Base-by-base conservation (phyloP, 495 filamentous ascomycete species). In the Penicillium soppii region DNA sequence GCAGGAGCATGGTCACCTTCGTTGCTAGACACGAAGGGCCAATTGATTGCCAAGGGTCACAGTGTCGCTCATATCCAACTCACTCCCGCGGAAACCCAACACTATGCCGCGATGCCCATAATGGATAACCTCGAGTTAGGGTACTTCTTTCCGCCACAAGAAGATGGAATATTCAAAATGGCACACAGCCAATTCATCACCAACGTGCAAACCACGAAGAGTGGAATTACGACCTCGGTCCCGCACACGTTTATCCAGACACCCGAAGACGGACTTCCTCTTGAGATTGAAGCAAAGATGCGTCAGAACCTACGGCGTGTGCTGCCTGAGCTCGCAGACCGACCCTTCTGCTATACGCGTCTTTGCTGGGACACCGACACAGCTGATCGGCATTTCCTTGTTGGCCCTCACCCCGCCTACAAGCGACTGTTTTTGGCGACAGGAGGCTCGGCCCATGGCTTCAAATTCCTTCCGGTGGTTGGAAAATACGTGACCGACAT, bases 401-500 rank as follows among this genome's bases (percentile, higher is more conserved):
- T 85, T 35, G 68, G 68, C 3, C 59, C 64, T 9, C 81, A 84
- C 50, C 70, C 65, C 1, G 49, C 50, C 39, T 13, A 52, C 68
- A 25, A 62, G 53, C 15, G 73, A 27, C 63, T 82, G 15, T 78
- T 71, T 47, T 44, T 82, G 6, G 77, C 76, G 0, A 70, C 72
- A 3, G 73, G 72, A 5, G 77, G 77, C 0, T 72, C 71, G 5
- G 75, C 70, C 12, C 77, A 77, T 56, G 70, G 67, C 38, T 84
- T 76, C 63, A 84, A 84, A 57, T 84, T 84, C 60, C 65, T 84
- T 22, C 81, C 82, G 0, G 74, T 73, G 6, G 65, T 84, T 49
- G 82, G 82, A 5, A 69, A 76, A 29, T 82, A 84, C 59, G 76
- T 84, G 3, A 70, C 74, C 1, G 62, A 77, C 40, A 68, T 82